Percentiles rank a stretch among this genome's conserved stretches.
These are phyloP conservation scores for Fusarium luffae DNA, from an alignment of 2,329 filamentous ascomycete genomes.

Conservation along the genomic window DNA sequence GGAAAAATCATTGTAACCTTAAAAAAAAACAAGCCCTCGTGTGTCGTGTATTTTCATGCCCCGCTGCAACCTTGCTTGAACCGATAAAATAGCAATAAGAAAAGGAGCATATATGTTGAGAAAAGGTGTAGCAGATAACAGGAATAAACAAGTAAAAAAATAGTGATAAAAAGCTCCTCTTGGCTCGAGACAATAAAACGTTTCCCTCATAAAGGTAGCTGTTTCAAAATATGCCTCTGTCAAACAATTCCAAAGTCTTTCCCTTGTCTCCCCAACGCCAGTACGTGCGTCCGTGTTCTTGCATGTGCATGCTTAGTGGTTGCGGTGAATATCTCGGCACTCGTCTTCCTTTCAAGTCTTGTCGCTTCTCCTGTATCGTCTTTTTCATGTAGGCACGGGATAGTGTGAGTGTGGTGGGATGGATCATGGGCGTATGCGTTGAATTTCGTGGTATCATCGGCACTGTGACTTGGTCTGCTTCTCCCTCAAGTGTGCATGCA, in stretches of 20 bases:
- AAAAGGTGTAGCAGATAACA: slow-evolving; percentile 6
- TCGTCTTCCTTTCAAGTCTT: slow-evolving; percentile 24
- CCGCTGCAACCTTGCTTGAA: slow-evolving; percentile 36
- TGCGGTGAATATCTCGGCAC: slow-evolving; percentile 2
- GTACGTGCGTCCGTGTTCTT: slow-evolving; percentile 40
- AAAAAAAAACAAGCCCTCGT: slow-evolving; percentile 13
- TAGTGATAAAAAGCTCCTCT: slow-evolving; percentile 13
- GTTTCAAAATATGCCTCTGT: slow-evolving; percentile 10
- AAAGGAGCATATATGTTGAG: slow-evolving; percentile 35
- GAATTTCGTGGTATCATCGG: slow-evolving; percentile 53
- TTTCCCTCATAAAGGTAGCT: slow-evolving; percentile 2
- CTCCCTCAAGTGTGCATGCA: slow-evolving; percentile 33
- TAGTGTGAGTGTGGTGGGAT: slow-evolving; percentile 29
- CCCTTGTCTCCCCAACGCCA: slow-evolving; percentile 48
- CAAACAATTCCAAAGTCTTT: slow-evolving; percentile 31
- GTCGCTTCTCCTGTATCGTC: slow-evolving; percentile 27
- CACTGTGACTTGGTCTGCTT: slow-evolving; percentile 41
- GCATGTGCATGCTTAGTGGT: slow-evolving; percentile 31
- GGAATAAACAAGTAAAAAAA: slow-evolving; percentile 4
- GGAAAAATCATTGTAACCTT: slow-evolving; percentile 8
- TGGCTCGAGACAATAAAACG: slow-evolving; percentile 15
- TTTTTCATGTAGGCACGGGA: slow-evolving; percentile 31
- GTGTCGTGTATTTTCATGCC: slow-evolving; percentile 45
- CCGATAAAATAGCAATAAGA: slow-evolving; percentile 9
- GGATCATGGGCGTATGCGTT: slow-evolving; percentile 41